A percentile compares a stretch with the other conserved stretches of the same genome.
Evolutionary conservation across 495 filamentous ascomycete genomes (phyloP).

Genomic region (Xanthoparmelia taractica): DNA sequence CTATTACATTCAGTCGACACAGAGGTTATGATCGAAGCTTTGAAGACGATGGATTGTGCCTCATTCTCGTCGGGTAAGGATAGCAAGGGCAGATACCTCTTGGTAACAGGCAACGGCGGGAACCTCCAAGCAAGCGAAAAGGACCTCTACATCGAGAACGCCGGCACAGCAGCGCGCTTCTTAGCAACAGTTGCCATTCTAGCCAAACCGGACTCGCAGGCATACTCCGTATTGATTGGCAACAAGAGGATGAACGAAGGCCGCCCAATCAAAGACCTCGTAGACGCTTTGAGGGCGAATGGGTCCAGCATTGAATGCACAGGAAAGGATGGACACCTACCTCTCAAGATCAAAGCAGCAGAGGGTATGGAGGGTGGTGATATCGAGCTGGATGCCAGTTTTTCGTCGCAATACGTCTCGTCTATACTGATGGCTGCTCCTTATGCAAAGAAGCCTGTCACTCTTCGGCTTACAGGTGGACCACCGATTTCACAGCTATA

Average conservation of each 20-base stretch:
- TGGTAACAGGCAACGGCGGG: slow-evolving; percentile 86
- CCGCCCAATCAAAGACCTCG: slow-evolving; percentile 86
- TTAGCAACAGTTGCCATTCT: slow-evolving; percentile 87
- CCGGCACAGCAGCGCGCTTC: slow-evolving; percentile 92
- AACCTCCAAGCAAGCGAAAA: slow-evolving; percentile 65
- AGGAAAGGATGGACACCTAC: slow-evolving; percentile 54
- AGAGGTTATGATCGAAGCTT: slow-evolving; percentile 89
- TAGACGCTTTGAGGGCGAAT: slow-evolving; percentile 80
- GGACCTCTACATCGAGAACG: slow-evolving; percentile 89
- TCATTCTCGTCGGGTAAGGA: slow-evolving; percentile 90
- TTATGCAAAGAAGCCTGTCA: slow-evolving; percentile 89
- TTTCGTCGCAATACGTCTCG: slow-evolving; percentile 96
- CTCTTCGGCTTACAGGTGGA: slow-evolving; percentile 78
- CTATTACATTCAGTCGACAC: slow-evolving; percentile 95
- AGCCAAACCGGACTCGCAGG: slow-evolving; percentile 54
- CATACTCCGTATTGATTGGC: slow-evolving; percentile 76
- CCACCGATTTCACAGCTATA: slow-evolving; percentile 96
- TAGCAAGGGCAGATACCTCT: slow-evolving; percentile 61
- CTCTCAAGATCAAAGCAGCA: slow-evolving; percentile 71
- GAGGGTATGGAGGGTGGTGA: slow-evolving; percentile 84
- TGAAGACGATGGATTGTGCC: slow-evolving; percentile 78
- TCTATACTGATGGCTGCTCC: slow-evolving; percentile 95
- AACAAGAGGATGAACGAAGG: slow-evolving; percentile 90
- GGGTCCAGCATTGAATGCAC: slow-evolving; percentile 77
- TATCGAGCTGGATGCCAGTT: slow-evolving; percentile 86